phyloP scores from a whole-genome alignment of 208 protist species.

The Crithidia sp. region DNA sequence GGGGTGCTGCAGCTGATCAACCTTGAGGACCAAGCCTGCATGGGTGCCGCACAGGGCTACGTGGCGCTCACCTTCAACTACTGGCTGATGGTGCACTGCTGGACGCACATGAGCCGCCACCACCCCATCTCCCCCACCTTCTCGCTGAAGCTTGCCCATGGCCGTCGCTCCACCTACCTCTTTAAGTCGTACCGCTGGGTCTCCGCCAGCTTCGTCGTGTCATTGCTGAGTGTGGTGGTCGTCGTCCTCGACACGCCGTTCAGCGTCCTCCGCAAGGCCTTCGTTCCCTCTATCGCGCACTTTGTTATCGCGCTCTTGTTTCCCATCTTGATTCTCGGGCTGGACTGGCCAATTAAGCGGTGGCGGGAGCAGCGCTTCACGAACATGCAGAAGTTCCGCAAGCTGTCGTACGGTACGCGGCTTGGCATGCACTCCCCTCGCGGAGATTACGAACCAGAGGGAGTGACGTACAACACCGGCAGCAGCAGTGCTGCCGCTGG shows the following conservation, averaged over 20 bases:
- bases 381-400: conserved; percentile 90
- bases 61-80: conserved; percentile 87
- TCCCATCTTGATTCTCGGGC: conserved; percentile 62
- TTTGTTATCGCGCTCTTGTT: conserved; percentile 66
- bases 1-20: conserved; percentile 42
- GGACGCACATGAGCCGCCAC: conserved; percentile 90
- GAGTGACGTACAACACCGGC: conserved; percentile 41
- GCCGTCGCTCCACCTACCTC: conserved; percentile 69
- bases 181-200: conserved; percentile 79
- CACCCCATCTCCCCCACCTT: conserved; percentile 72
- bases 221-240: conserved; percentile 60
- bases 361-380: conserved; percentile 80
- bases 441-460: conserved; percentile 90
- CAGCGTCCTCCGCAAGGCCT: conserved; percentile 30
- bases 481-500: conserved; percentile 6
- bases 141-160: conserved; percentile 73
- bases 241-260: conserved; percentile 52
- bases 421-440: conserved; percentile 93
- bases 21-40: conserved; percentile 46
- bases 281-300: conserved; percentile 75
- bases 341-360: conserved; percentile 87
- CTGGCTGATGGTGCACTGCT: conserved; percentile 90
- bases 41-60: conserved; percentile 71
- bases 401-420: conserved; percentile 87
- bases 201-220: conserved; percentile 53